phyloP scores from a whole-genome alignment of 1,284 basidiomycete species.

The Moesziomyces sp. region DNA sequence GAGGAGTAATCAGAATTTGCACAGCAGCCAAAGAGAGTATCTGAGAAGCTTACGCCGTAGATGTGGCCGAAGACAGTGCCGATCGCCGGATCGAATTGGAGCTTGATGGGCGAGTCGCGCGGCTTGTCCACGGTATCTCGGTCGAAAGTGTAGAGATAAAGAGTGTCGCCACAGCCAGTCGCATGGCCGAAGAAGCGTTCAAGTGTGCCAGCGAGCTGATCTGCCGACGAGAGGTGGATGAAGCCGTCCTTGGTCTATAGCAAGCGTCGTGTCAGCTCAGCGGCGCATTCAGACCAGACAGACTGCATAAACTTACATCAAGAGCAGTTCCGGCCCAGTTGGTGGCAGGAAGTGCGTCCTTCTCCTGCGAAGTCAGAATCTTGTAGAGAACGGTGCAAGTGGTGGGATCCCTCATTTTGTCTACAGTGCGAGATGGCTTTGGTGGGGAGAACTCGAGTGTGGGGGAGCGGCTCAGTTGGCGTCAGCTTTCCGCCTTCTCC shows the following conservation, averaged over 20 bases:
- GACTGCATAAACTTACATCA: constrained; percentile 43
- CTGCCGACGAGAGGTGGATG: constrained; percentile 56
- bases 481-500: background rate
- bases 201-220: constrained; percentile 54
- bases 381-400: constrained; percentile 59
- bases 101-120: constrained; percentile 31
- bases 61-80: constrained; percentile 54
- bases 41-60: constrained; percentile 44
- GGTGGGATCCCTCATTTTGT: constrained; percentile 45
- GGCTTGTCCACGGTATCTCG: constrained; percentile 33
- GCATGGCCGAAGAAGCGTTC: constrained; percentile 50
- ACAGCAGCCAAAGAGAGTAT: background rate
- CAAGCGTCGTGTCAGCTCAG: background rate
- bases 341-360: constrained; percentile 30
- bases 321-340: constrained; percentile 55
- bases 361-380: constrained; percentile 57
- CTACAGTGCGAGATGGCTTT: background rate
- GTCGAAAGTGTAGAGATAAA: constrained; percentile 46
- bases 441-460: background rate
- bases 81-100: constrained; percentile 51
- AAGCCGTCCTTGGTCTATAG: constrained; percentile 56
- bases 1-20: background rate
- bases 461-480: background rate
- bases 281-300: background rate
- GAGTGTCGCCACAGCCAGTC: constrained; percentile 42